Percentiles rank a stretch among this genome's conserved stretches.
Conservation (phyloP, 2,329 filamentous ascomycete species). For the Xylaria digitata region DNA sequence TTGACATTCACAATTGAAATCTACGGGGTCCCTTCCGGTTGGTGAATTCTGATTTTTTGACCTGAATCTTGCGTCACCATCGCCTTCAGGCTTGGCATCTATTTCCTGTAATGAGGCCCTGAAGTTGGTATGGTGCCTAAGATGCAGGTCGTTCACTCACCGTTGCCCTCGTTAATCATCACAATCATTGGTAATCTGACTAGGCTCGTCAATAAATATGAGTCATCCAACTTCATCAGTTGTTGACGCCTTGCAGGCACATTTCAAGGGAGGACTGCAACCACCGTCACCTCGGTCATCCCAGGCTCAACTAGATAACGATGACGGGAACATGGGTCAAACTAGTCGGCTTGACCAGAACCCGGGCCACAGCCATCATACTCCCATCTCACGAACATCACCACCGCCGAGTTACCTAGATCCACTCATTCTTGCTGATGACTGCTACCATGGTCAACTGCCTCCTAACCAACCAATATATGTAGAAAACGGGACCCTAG, state of each 20-base stretch:
- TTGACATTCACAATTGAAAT: background rate
- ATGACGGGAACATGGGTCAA: background rate
- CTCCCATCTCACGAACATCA: constrained; percentile 8
- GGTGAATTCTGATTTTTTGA: no score
- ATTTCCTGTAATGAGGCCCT: background rate
- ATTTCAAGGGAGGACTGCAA: constrained; percentile 35
- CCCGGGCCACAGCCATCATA: constrained; percentile 11
- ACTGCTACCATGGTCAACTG: constrained; percentile 13
- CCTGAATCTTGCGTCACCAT: background rate
- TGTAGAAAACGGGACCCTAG: background rate
- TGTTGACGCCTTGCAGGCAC: constrained; percentile 45
- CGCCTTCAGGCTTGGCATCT: constrained; percentile 6
- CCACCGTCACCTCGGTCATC: constrained; percentile 21
- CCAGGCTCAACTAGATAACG: constrained; percentile 4
- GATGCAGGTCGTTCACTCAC: background rate
- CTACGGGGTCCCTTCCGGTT: no score
- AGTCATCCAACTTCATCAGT: constrained; percentile 42
- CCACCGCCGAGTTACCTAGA: constrained; percentile 30
- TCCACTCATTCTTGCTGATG: constrained; percentile 31
- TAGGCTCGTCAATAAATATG: constrained; percentile 39
- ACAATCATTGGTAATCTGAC: background rate
- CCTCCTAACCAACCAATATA: constrained; percentile 5
- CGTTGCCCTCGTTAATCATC: background rate
- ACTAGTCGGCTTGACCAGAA: constrained; percentile 6
- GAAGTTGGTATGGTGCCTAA: background rate